Conservation (phyloP, 1,284 basidiomycete genomes). For the Heliocybe sulcata region DNA sequence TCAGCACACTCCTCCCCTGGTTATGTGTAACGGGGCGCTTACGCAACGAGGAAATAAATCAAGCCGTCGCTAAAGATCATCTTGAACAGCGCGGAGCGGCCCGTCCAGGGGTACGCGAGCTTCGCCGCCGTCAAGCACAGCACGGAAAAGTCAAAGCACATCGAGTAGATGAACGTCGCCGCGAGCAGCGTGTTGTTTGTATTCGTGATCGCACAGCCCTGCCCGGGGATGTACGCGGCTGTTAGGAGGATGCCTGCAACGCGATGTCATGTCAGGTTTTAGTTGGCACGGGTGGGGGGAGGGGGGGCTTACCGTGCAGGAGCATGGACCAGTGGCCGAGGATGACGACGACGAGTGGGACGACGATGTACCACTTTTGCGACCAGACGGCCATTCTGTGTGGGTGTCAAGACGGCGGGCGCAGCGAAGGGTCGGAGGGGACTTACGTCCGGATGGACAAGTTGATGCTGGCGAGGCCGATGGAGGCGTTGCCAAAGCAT, state of each 20-base stretch:
- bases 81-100: constrained; percentile 39
- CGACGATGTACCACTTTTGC: constrained; percentile 49
- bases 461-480: constrained; percentile 73
- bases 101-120: constrained; percentile 33
- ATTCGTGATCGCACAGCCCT: constrained; percentile 18
- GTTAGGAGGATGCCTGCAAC: constrained; percentile 10
- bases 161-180: constrained; percentile 14
- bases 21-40: constrained; percentile 19
- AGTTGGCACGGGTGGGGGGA: too few relatives aligned
- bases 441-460: constrained; percentile 70
- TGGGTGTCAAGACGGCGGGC: neutral
- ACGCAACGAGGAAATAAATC: constrained; percentile 71
- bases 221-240: constrained; percentile 11
- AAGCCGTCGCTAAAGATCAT: constrained; percentile 67
- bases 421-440: neutral
- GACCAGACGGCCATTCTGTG: constrained; percentile 58
- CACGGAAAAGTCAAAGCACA: constrained; percentile 21
- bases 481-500: constrained; percentile 61
- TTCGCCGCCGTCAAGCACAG: constrained; percentile 31
- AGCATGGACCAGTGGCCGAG: constrained; percentile 73
- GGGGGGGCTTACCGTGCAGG: constrained; percentile 47
- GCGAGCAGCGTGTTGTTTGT: constrained; percentile 18
- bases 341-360: constrained; percentile 49
- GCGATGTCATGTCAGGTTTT: too few relatives aligned
- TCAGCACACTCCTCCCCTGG: neutral